Evolutionary conservation across 2,329 filamentous ascomycete species (phyloP), one percentile per base, ranked within the genome.

Genomic region (Alternaria atra): DNA sequence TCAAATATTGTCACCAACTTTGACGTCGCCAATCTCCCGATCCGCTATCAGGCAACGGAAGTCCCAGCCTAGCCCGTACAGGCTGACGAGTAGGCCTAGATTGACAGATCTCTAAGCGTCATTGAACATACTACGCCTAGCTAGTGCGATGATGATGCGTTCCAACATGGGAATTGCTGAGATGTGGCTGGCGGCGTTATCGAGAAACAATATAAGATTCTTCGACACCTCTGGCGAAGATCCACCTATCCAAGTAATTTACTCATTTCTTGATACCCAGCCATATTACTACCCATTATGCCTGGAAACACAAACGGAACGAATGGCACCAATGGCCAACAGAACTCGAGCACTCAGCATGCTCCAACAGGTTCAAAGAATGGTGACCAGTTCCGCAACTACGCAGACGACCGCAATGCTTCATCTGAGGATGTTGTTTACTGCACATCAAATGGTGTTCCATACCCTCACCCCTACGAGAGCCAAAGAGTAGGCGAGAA

Each of bases 401-500:
- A 84, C 66, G 72, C 71, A 51, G 81, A 81, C 34, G 82, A 84
- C 66, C 78, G 81, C 51, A 78, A 81, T 43, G 73, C 81, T 12
- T 72, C 75, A 8, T 77, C 80, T 3, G 71, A 83, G 59, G 78
- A 84, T 51, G 80, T 80, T 13, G 61, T 85, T 13, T 89, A 89
- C 74, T 80, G 84, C 30, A 85, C 86, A 43, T 84, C 82, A 76
- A 88, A 87, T 73, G 85, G 85, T 56, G 82, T 80, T 1, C 86
- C 86, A 1, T 81, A 86, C 66, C 80, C 86, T 8, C 85, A 89
- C 65, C 85, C 86, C 1, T 87, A 88, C 67, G 86, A 86, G 68
- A 71, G 82, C 0, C 85, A 88, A 75, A 79, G 86, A 29, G 83
- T 79, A 4, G 86, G 86, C 65, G 84, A 86, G 67, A 86, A 85